Conservation (phyloP, 768 basidiomycete genomes). For the Neoboletus subvelutipes region DNA sequence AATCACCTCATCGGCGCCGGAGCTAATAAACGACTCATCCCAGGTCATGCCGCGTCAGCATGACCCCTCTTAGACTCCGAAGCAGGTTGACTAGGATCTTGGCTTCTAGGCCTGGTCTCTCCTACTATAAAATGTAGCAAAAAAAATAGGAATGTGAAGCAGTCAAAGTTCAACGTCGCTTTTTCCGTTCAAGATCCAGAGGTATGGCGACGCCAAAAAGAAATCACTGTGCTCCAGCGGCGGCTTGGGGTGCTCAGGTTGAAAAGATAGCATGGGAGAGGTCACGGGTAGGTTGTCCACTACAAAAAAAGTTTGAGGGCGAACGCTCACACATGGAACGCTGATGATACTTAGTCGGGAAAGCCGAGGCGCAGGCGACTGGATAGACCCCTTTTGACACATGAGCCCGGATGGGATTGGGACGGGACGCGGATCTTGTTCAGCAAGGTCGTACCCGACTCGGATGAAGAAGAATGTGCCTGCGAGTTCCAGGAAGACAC, state of each 20-base stretch:
- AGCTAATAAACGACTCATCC: conserved; percentile 14
- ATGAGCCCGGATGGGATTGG: conserved; percentile 28
- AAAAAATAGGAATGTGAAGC: not conserved
- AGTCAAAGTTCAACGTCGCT: not conserved
- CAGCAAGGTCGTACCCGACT: not conserved
- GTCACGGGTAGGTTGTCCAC: conserved; percentile 11
- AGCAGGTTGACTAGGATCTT: conserved; percentile 10
- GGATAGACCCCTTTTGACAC: conserved; percentile 11
- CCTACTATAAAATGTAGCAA: conserved; percentile 14
- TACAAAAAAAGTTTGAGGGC: not conserved
- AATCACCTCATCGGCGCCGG: not conserved
- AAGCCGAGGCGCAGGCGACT: conserved; percentile 13
- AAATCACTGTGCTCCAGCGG: conserved; percentile 5
- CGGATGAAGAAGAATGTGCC: not conserved
- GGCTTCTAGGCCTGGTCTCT: not conserved
- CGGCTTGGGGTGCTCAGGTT: conserved; percentile 5
- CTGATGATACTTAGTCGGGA: conserved; percentile 9
- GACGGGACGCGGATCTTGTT: conserved; percentile 17
- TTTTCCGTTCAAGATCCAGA: not conserved
- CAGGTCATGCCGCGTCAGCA: conserved; percentile 6
- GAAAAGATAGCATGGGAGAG: conserved; percentile 10
- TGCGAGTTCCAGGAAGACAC: not conserved
- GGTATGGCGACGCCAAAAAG: conserved; percentile 24
- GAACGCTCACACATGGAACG: not conserved
- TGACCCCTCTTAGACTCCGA: not conserved